Percentiles rank a stretch among this genome's conserved stretches.
Conservation (phyloP, 2,329 filamentous ascomycete genomes). For the Paecilomyces formosus region DNA sequence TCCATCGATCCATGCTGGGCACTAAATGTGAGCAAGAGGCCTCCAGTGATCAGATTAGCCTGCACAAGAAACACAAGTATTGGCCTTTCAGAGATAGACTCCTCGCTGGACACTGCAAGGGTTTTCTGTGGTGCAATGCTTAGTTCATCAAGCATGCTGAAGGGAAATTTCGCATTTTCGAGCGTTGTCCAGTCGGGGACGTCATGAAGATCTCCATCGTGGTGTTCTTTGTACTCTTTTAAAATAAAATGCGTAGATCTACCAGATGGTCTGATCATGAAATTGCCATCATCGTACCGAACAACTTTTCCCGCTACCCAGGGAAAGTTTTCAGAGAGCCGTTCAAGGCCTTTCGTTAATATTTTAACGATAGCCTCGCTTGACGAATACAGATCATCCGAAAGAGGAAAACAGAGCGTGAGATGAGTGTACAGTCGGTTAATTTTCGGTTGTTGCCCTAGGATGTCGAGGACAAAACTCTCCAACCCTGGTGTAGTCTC, state of each 20-base stretch:
- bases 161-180: slow-evolving; percentile 34
- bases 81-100: slow-evolving; percentile 6
- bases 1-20: slow-evolving; percentile 47
- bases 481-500: background rate
- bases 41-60: slow-evolving; percentile 41
- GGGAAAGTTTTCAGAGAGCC: slow-evolving; percentile 35
- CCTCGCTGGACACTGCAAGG: slow-evolving; percentile 20
- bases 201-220: slow-evolving; percentile 1
- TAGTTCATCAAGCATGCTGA: slow-evolving; percentile 43
- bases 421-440: slow-evolving; percentile 42
- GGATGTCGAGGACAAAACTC: slow-evolving; percentile 29
- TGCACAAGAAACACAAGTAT: slow-evolving; percentile 42
- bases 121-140: slow-evolving; percentile 37
- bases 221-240: slow-evolving; percentile 36
- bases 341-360: slow-evolving; percentile 30
- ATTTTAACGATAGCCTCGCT: slow-evolving; percentile 18
- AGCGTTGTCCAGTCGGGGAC: slow-evolving; percentile 34
- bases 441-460: slow-evolving; percentile 37
- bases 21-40: slow-evolving; percentile 44
- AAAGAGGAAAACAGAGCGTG: slow-evolving; percentile 31
- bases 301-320: slow-evolving; percentile 43
- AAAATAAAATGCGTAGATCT: slow-evolving; percentile 29
- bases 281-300: slow-evolving; percentile 21
- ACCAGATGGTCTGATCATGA: slow-evolving; percentile 33
- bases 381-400: slow-evolving; percentile 10